phyloP scores from a whole-genome alignment of 2,329 filamentous ascomycete genomes.

The Pyrenophora seminiperda region DNA sequence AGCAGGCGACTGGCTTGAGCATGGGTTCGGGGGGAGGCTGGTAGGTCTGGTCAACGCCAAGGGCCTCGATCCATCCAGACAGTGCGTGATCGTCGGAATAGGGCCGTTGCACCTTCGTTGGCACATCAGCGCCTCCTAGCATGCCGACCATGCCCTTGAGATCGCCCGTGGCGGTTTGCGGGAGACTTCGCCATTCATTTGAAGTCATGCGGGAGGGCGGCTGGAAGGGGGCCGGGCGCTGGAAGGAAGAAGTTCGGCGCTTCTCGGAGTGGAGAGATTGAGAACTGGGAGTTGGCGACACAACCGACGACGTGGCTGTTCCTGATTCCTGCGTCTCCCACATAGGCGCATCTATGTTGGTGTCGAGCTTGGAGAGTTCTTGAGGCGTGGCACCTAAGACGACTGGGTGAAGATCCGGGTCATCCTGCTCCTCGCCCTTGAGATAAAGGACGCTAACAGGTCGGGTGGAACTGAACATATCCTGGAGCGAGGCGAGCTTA shows the following conservation, averaged over 20 bases:
- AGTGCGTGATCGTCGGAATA: constrained; percentile 68
- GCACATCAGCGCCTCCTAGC: constrained; percentile 55
- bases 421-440: constrained; percentile 75
- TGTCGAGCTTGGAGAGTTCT: constrained; percentile 62
- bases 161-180: constrained; percentile 60
- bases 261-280: constrained; percentile 51
- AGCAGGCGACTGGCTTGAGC: constrained; percentile 81
- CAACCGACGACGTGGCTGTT: constrained; percentile 61
- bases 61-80: constrained; percentile 84
- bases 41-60: constrained; percentile 88
- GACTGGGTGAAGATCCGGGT: constrained; percentile 79
- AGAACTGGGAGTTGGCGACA: constrained; percentile 56
- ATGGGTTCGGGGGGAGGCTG: constrained; percentile 74
- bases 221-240: constrained; percentile 52
- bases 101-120: constrained; percentile 61
- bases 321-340: constrained; percentile 59
- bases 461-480: constrained; percentile 86
- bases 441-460: constrained; percentile 79
- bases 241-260: constrained; percentile 51
- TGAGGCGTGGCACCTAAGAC: constrained; percentile 70
- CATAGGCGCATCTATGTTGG: constrained; percentile 47
- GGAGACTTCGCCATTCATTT: constrained; percentile 64
- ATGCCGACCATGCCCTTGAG: constrained; percentile 51
- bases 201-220: constrained; percentile 53
- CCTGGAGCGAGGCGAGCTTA: constrained; percentile 78